Conservation (phyloP, 2,329 filamentous ascomycete species). For the Fusarium austroafricanum region DNA sequence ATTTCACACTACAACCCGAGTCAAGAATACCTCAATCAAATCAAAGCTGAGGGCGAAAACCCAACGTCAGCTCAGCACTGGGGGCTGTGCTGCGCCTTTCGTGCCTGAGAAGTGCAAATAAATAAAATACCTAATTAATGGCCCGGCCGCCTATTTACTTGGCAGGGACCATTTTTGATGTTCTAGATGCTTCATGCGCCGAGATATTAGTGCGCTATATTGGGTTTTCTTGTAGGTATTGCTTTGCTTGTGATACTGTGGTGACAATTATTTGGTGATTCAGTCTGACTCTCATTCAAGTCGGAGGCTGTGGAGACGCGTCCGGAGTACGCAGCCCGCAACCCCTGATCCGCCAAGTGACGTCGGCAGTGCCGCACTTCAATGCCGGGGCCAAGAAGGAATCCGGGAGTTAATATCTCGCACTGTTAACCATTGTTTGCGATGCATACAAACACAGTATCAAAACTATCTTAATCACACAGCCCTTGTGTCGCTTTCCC, state of each 20-base stretch:
- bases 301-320: slow-evolving; percentile 36
- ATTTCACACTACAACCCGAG: background rate
- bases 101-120: background rate
- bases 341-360: too few relatives aligned
- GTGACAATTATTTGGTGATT: slow-evolving; percentile 3
- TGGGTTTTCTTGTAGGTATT: background rate
- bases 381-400: slow-evolving; percentile 14
- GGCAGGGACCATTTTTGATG: slow-evolving; percentile 29
- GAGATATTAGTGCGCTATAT: background rate
- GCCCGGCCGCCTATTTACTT: slow-evolving; percentile 24
- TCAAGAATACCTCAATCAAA: background rate
- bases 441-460: slow-evolving; percentile 1
- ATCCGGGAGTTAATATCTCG: background rate
- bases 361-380: slow-evolving; percentile 30
- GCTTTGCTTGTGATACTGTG: slow-evolving; percentile 2
- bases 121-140: too few relatives aligned
- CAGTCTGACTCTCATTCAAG: background rate
- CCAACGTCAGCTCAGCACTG: slow-evolving; percentile 45
- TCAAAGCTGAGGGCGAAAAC: slow-evolving; percentile 35
- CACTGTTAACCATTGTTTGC: background rate
- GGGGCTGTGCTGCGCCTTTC: slow-evolving; percentile 28
- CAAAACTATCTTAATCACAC: background rate
- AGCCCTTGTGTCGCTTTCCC: slow-evolving; percentile 16
- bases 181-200: slow-evolving; percentile 16
- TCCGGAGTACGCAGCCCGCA: slow-evolving; percentile 20